Conservation (phyloP, 75 land plant species). For the Isoetes taiwanensis region DNA sequence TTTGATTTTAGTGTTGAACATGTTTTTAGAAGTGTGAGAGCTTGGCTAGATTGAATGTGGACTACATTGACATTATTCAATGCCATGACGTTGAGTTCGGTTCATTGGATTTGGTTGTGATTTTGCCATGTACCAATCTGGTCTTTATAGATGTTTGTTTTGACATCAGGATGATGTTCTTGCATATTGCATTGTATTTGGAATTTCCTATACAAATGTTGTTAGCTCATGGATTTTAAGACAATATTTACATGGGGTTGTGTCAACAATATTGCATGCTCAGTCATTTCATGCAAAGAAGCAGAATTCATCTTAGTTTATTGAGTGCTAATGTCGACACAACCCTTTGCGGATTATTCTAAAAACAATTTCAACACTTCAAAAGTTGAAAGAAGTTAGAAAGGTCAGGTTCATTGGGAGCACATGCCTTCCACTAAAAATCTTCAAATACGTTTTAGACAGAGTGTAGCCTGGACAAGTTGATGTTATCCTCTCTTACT, state of each 20-base stretch:
- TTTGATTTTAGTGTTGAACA: constrained; percentile 95
- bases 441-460: constrained; percentile 79
- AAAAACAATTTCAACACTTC: constrained; percentile 90
- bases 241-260: too few relatives aligned
- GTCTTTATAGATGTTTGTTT: too few relatives aligned
- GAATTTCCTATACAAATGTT: too few relatives aligned
- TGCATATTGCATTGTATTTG: too few relatives aligned
- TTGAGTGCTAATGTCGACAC: too few relatives aligned
- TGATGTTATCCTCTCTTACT: constrained; percentile 89
- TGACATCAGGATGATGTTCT: too few relatives aligned
- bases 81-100: constrained; percentile 98
- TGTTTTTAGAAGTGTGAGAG: constrained; percentile 89
- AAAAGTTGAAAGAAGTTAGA: constrained; percentile 65
- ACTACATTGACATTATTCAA: constrained; percentile 83
- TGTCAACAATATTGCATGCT: too few relatives aligned
- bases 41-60: constrained; percentile 58
- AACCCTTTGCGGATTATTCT: constrained; percentile 51
- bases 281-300: too few relatives aligned
- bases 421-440: constrained; percentile 67
- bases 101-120: constrained; percentile 92
- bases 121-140: too few relatives aligned
- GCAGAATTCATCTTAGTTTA: too few relatives aligned
- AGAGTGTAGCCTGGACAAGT: constrained; percentile 73
- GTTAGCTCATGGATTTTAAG: too few relatives aligned
- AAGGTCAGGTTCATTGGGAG: constrained; percentile 89